phyloP scores from a whole-genome alignment of 768 basidiomycete genomes.

The Rhodotorula diobovata region DNA sequence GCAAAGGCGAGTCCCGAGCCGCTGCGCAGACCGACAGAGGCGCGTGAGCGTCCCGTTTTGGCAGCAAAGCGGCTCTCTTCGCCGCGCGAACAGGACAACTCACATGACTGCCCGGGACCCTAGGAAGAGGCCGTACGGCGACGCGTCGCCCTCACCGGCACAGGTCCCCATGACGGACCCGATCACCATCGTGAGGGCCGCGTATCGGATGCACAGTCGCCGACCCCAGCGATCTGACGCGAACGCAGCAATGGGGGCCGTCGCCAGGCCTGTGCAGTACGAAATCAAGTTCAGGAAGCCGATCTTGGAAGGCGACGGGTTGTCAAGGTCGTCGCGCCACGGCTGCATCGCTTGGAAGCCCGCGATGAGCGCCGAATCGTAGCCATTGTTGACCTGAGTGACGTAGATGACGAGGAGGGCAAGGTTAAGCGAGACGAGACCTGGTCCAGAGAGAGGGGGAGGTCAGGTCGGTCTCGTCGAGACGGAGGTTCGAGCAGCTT shows the following conservation, averaged over 20 bases:
- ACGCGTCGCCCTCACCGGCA: constrained; percentile 1
- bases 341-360: constrained; percentile 37
- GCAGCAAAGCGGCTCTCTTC: too few species aligned
- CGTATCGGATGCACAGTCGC: constrained; percentile 22
- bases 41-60: too few species aligned
- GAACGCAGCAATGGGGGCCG: constrained; percentile 17
- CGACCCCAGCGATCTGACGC: constrained; percentile 25
- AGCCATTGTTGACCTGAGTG: constrained; percentile 18
- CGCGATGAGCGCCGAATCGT: constrained; percentile 36
- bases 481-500: background rate
- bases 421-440: constrained; percentile 10
- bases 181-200: constrained; percentile 22
- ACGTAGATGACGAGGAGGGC: constrained; percentile 13
- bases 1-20: constrained; percentile 5
- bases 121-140: constrained; percentile 20
- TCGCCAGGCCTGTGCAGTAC: constrained; percentile 16
- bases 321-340: constrained; percentile 38
- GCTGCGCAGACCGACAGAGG: background rate
- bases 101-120: constrained; percentile 19
- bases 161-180: constrained; percentile 15
- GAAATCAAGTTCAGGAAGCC: constrained; percentile 39
- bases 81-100: constrained; percentile 6
- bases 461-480: background rate
- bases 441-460: background rate
- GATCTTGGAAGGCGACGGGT: constrained; percentile 34